These are phyloP conservation scores for Linderniella brevidens DNA, from an alignment of 257 asterid genomes.

Conservation along the genomic window DNA sequence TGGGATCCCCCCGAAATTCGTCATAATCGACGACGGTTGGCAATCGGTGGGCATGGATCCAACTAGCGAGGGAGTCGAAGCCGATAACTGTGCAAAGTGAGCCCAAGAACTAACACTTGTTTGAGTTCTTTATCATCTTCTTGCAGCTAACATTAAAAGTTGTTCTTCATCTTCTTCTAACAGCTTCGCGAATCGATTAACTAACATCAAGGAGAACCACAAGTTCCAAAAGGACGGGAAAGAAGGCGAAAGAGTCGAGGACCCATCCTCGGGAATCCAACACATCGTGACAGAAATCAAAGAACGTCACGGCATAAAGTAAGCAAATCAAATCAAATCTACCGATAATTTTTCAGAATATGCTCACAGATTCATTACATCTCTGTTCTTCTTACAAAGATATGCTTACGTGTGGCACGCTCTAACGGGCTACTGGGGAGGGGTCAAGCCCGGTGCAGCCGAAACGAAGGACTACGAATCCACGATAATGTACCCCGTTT, in stretches of 20 bases:
- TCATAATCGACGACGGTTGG: slow-evolving; percentile 94
- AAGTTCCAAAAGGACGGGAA: slow-evolving; percentile 71
- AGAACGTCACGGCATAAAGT: slow-evolving; percentile 51
- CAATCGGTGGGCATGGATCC: slow-evolving; percentile 87
- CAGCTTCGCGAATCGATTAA: slow-evolving; percentile 78
- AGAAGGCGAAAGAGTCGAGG: slow-evolving; percentile 52
- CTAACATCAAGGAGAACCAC: slow-evolving; percentile 73
- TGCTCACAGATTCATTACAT: no score
- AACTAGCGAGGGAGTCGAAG: slow-evolving; percentile 23
- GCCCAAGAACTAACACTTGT: slow-evolving; percentile 5
- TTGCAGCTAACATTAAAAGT: neutral
- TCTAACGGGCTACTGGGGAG: slow-evolving; percentile 82
- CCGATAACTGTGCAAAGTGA: slow-evolving; percentile 80
- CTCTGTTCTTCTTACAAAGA: slow-evolving; percentile 12
- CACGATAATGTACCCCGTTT: slow-evolving; percentile 44
- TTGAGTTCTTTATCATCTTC: neutral
- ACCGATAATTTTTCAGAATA: neutral
- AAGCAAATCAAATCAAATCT: slow-evolving; percentile 11
- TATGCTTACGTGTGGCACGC: slow-evolving; percentile 88
- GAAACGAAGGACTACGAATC: slow-evolving; percentile 64
- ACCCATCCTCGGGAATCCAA: slow-evolving; percentile 55
- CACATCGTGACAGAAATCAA: slow-evolving; percentile 54
- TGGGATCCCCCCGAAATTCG: slow-evolving; percentile 67
- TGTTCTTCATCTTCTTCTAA: slow-evolving; percentile 5
- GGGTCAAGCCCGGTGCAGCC: slow-evolving; percentile 47